Percentiles rank a stretch among this genome's conserved stretches.
phyloP scores from a whole-genome alignment of 768 basidiomycete species.

The Cystobasidiopsis lactophilus region DNA sequence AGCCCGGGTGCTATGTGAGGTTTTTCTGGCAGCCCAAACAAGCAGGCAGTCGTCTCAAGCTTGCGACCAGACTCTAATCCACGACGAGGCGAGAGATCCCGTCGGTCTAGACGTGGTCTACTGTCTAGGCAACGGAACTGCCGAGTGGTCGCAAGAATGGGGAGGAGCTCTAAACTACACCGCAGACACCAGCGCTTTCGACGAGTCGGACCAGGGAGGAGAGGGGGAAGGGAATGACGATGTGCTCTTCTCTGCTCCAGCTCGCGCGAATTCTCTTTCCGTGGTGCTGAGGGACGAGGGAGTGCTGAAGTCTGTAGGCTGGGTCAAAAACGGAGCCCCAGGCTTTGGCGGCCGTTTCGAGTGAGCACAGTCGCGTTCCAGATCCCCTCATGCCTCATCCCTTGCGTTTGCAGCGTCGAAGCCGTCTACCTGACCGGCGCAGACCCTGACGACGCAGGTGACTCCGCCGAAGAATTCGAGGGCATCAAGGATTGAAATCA shows the following conservation, averaged over 20 bases:
- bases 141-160: background rate
- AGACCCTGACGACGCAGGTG: background rate
- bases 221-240: background rate
- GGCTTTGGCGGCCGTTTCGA: background rate
- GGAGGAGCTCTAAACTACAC: background rate
- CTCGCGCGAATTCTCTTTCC: no score
- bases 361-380: background rate
- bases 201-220: background rate
- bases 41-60: background rate
- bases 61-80: slow-evolving; percentile 1
- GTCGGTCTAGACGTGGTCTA: slow-evolving; percentile 2
- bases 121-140: background rate
- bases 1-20: slow-evolving; percentile 2
- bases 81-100: slow-evolving; percentile 5
- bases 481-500: background rate
- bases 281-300: background rate
- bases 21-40: background rate
- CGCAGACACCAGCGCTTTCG: no score
- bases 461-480: background rate
- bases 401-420: no score
- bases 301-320: background rate
- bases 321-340: background rate
- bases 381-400: no score
- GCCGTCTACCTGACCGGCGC: background rate
- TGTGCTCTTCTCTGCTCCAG: no score